phyloP scores from a whole-genome alignment of 2,329 filamentous ascomycete species.

The Graphium sp. region DNA sequence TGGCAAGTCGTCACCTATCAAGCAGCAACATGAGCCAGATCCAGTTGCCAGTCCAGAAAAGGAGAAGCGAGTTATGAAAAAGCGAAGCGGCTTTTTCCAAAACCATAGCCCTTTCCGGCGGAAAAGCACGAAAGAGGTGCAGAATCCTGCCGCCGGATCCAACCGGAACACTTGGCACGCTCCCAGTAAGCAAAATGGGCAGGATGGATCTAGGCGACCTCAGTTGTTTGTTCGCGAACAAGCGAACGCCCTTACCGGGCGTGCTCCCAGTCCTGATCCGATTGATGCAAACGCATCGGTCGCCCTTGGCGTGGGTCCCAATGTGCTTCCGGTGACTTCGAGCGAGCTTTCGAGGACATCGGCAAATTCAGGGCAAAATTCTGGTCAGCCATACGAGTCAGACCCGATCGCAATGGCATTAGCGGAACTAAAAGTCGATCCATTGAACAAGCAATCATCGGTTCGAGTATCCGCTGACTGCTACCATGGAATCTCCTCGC shows the following conservation, averaged over 20 bases:
- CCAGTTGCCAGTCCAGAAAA: constrained; percentile 41
- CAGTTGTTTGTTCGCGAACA: constrained; percentile 19
- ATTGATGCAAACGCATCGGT: constrained; percentile 87
- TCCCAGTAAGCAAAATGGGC: constrained; percentile 1
- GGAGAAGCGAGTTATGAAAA: constrained; percentile 52
- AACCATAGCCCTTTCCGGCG: constrained; percentile 83
- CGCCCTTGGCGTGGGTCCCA: constrained; percentile 86
- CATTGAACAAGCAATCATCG: constrained; percentile 58
- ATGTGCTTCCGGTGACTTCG: constrained; percentile 66
- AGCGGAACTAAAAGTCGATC: constrained; percentile 77
- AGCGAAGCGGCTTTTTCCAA: constrained; percentile 79
- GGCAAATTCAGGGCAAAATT: constrained; percentile 18
- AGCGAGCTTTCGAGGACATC: constrained; percentile 11
- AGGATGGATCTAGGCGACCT: constrained; percentile 16
- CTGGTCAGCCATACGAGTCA: constrained; percentile 55
- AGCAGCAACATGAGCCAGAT: constrained; percentile 29
- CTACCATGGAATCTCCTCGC: constrained; percentile 85
- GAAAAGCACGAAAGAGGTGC: constrained; percentile 67
- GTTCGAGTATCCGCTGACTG: constrained; percentile 85
- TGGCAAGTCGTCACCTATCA: constrained; percentile 57
- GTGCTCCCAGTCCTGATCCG: constrained; percentile 55
- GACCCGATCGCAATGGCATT: constrained; percentile 89
- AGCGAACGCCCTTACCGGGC: constrained; percentile 17
- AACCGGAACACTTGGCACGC: constrained; percentile 45
- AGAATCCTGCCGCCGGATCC: constrained; percentile 17